Base-by-base conservation (phyloP, 106 monocot genomes). In the Dendrobium chrysotoxum region DNA sequence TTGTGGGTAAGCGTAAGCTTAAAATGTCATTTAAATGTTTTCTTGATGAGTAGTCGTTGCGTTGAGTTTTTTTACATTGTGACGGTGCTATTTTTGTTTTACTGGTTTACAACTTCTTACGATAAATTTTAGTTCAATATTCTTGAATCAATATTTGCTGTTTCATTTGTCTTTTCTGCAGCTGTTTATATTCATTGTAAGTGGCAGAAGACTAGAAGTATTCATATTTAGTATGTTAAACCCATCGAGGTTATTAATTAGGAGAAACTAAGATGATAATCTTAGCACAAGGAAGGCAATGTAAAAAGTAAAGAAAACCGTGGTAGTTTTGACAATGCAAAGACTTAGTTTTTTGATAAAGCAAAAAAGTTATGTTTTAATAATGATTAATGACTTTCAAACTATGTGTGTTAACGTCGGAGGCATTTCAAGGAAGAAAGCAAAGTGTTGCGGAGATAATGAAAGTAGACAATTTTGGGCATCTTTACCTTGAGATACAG, bases 1-100 rank as follows among this genome's bases (percentile, higher is more conserved):
- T 65, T 85, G 83, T 70, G 99, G 99, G 93, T 95, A 87, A 86
- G 90, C 21, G 5, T 50, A 26, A 5, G 76, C 47, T 42, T 72
- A 35, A 74, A 74, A 40, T 74, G 21, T 42, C 8, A 74, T 74
- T 21, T 21, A 42, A 41, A 42, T 74, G 70, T 17, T 42, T 74
- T 41, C 20, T 74, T 42, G 41, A n/a, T 41, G 20, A 74, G 42
- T 40, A 73, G 6, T 61, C 23, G 6, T 23, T 61, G n/a, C 23
- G 6, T 61, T 23, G 5, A 72, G 42, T 18, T 74, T 74, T 72
- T 74, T 4, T 0, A 42, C 74, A 74, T 74, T 7, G 5, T 74
- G 41, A 74, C 42, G 40, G 41, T 74, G 4, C n/a, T 42, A 21
- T 74, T 74, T 74, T n/a, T 40, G 6, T 41, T 40, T 74, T 41